A percentile compares a stretch with the other conserved stretches of the same genome.
These are phyloP conservation scores for Rhynchospora tenuis DNA, from an alignment of 176 grass and related monocot species.

Conservation along the genomic window DNA sequence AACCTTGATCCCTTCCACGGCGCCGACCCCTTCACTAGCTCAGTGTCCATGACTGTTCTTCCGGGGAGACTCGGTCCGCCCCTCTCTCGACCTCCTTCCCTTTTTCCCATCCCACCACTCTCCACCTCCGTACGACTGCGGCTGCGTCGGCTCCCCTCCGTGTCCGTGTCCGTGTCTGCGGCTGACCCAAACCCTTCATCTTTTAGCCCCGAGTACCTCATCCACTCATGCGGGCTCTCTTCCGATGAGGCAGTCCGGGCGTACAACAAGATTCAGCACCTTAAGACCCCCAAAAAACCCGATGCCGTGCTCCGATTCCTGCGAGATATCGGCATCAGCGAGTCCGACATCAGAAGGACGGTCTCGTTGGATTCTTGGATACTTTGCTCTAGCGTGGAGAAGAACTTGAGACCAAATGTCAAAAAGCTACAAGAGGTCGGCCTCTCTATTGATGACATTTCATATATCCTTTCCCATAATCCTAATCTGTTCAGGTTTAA, in stretches of 20 bases:
- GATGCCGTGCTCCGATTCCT: not conserved
- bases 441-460: not conserved
- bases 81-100: no score
- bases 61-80: no score
- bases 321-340: not conserved
- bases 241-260: not conserved
- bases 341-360: not conserved
- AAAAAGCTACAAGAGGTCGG: not conserved
- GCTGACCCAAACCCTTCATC: no score
- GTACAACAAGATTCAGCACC: not conserved
- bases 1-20: no score
- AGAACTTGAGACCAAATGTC: not conserved
- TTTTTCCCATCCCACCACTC: no score
- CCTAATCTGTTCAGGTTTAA: not conserved
- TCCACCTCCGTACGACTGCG: no score
- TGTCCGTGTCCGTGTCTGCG: no score
- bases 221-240: not conserved
- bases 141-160: no score
- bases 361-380: not conserved
- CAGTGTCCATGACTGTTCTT: no score
- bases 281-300: not conserved
- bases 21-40: no score
- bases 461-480: not conserved
- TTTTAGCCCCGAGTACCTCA: not conserved
- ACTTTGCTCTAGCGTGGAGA: not conserved